Conservation (phyloP, 441 rosid genomes). For the Daphne laureola region DNA sequence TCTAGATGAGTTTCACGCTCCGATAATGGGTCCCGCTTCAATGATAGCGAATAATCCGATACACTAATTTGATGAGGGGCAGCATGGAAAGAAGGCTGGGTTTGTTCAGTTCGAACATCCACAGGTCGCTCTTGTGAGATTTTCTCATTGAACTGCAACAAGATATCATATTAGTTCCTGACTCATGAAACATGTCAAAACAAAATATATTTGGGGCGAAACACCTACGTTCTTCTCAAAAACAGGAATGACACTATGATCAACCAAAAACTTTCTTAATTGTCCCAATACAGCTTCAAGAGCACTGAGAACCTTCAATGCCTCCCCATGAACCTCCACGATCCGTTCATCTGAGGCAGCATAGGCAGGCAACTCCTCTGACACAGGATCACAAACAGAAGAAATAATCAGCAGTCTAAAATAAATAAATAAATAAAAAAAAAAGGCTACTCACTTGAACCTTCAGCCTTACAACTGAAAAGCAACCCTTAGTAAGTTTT, state of each 20-base stretch:
- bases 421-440: background rate
- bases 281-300: constrained; percentile 48
- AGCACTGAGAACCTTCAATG: constrained; percentile 35
- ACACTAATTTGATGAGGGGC: constrained; percentile 21
- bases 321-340: constrained; percentile 48
- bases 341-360: constrained; percentile 42
- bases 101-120: constrained; percentile 28
- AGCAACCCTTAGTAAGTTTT: too few species aligned
- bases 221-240: constrained; percentile 45
- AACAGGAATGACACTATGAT: constrained; percentile 45
- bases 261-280: constrained; percentile 53
- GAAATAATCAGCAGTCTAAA: background rate
- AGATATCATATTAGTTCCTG: constrained; percentile 6
- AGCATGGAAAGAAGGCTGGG: constrained; percentile 22
- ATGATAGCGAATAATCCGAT: constrained; percentile 33
- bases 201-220: constrained; percentile 7
- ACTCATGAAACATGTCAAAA: background rate
- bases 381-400: constrained; percentile 1
- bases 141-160: constrained; percentile 29
- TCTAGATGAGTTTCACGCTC: constrained; percentile 38
- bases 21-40: constrained; percentile 41
- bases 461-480: too few species aligned
- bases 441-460: too few species aligned
- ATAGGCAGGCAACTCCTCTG: constrained; percentile 42
- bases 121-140: constrained; percentile 33